Percentiles rank a stretch among this genome's conserved stretches.
Evolutionary conservation across 2,329 filamentous ascomycete genomes (phyloP).

Genomic region (Calonectria hawksworthii): DNA sequence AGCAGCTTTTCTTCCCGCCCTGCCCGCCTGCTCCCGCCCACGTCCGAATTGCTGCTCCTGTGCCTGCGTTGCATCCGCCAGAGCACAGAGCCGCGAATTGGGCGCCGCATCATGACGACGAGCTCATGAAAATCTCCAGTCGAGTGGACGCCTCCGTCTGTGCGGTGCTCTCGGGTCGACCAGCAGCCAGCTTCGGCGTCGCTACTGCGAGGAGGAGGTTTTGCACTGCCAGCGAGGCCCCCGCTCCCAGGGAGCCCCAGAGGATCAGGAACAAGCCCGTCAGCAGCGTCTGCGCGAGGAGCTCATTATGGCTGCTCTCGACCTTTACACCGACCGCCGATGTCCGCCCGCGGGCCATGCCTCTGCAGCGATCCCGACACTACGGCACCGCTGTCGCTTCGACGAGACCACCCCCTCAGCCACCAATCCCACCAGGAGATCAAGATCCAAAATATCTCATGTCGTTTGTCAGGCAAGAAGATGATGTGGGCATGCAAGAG

Average conservation of each 20-base stretch:
- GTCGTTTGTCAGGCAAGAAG: conserved; percentile 65
- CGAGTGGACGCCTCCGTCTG: conserved; percentile 73
- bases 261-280: conserved; percentile 24
- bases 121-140: conserved; percentile 72
- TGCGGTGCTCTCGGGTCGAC: conserved; percentile 65
- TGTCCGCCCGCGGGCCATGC: conserved; percentile 31
- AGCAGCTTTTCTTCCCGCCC: conserved; percentile 22
- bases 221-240: conserved; percentile 38
- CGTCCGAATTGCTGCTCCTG: neutral
- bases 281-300: conserved; percentile 48
- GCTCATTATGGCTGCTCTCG: conserved; percentile 57
- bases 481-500: conserved; percentile 64
- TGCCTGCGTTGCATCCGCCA: conserved; percentile 13
- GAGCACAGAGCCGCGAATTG: conserved; percentile 31
- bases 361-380: conserved; percentile 36
- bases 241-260: conserved; percentile 27
- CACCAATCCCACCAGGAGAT: conserved; percentile 11
- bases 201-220: conserved; percentile 45
- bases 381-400: conserved; percentile 46
- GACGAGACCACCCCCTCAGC: conserved; percentile 29
- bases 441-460: conserved; percentile 55
- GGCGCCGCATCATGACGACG: conserved; percentile 61
- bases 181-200: conserved; percentile 49
- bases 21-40: neutral
- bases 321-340: conserved; percentile 53